Conservation (phyloP, 805 yeast species). For the Nakazawaea siamensis region DNA sequence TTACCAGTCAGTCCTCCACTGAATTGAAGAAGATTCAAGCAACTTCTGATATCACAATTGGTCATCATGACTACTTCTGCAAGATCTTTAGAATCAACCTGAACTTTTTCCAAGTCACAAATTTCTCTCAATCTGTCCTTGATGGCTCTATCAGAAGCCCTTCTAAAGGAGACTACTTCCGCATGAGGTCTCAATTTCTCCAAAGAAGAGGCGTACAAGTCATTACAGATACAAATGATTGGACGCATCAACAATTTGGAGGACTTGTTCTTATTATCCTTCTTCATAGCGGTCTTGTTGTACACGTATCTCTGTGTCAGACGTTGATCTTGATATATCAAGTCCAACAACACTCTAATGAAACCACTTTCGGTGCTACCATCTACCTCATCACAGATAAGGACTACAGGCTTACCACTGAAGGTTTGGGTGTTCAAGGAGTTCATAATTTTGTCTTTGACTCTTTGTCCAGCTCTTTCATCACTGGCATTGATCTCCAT, state of each 20-base stretch:
- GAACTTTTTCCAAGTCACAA: slow-evolving; percentile 46
- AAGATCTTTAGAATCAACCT: slow-evolving; percentile 39
- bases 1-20: slow-evolving; percentile 18
- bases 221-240: slow-evolving; percentile 88
- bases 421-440: slow-evolving; percentile 61
- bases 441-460: slow-evolving; percentile 47
- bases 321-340: slow-evolving; percentile 48
- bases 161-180: slow-evolving; percentile 61
- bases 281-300: slow-evolving; percentile 17
- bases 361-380: slow-evolving; percentile 64
- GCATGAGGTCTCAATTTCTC: slow-evolving; percentile 67
- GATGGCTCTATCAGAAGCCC: slow-evolving; percentile 41
- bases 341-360: slow-evolving; percentile 46
- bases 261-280: slow-evolving; percentile 24
- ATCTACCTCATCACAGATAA: slow-evolving; percentile 87
- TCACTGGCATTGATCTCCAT: slow-evolving; percentile 85
- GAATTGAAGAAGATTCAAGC: slow-evolving; percentile 79
- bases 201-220: slow-evolving; percentile 66
- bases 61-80: slow-evolving; percentile 61
- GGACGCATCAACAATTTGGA: slow-evolving; percentile 58
- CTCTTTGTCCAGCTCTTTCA: slow-evolving; percentile 54
- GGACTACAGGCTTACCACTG: slow-evolving; percentile 68
- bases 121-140: slow-evolving; percentile 40
- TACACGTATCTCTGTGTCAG: slow-evolving; percentile 30
- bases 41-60: slow-evolving; percentile 79